Conservation (phyloP, 1,284 basidiomycete genomes). For the Puccinia triticina region DNA sequence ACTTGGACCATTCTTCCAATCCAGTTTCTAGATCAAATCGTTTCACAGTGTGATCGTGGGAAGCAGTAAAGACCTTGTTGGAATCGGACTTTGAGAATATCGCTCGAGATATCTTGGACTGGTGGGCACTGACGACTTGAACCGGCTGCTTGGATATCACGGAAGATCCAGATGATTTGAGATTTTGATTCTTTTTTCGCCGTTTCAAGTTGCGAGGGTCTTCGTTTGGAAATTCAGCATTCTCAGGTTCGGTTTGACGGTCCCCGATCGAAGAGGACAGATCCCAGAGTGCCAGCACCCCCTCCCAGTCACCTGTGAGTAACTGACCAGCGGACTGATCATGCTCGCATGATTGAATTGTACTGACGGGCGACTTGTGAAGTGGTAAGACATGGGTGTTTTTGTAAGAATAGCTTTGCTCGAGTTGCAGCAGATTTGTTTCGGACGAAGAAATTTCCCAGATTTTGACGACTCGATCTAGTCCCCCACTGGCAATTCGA, state of each 20-base stretch:
- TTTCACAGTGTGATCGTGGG: slow-evolving; percentile 64
- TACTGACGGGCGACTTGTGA: slow-evolving; percentile 74
- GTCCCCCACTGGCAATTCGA: slow-evolving; percentile 37
- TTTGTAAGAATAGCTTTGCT: slow-evolving; percentile 63
- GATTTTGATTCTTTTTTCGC: slow-evolving; percentile 52
- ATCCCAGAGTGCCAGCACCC: slow-evolving; percentile 72
- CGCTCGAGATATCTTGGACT: slow-evolving; percentile 71
- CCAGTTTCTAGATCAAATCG: slow-evolving; percentile 63
- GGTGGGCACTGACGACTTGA: slow-evolving; percentile 73
- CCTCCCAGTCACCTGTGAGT: slow-evolving; percentile 78
- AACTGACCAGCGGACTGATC: slow-evolving; percentile 63
- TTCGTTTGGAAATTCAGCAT: slow-evolving; percentile 59
- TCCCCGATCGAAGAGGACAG: slow-evolving; percentile 65
- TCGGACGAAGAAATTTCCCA: slow-evolving; percentile 49
- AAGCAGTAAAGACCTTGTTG: slow-evolving; percentile 58
- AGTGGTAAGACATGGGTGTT: slow-evolving; percentile 65
- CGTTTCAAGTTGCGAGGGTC: slow-evolving; percentile 44
- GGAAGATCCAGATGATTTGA: slow-evolving; percentile 57
- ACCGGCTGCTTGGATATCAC: slow-evolving; percentile 67
- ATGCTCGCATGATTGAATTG: slow-evolving; percentile 66
- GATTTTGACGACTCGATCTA: slow-evolving; percentile 47
- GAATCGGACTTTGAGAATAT: slow-evolving; percentile 62
- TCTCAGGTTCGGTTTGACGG: slow-evolving; percentile 68
- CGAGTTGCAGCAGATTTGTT: slow-evolving; percentile 53
- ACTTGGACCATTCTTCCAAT: slow-evolving; percentile 67